A percentile compares a stretch with the other conserved stretches of the same genome.
Conservation (phyloP, 202 grass and related monocot species). For the Schoenoplectus triqueter region DNA sequence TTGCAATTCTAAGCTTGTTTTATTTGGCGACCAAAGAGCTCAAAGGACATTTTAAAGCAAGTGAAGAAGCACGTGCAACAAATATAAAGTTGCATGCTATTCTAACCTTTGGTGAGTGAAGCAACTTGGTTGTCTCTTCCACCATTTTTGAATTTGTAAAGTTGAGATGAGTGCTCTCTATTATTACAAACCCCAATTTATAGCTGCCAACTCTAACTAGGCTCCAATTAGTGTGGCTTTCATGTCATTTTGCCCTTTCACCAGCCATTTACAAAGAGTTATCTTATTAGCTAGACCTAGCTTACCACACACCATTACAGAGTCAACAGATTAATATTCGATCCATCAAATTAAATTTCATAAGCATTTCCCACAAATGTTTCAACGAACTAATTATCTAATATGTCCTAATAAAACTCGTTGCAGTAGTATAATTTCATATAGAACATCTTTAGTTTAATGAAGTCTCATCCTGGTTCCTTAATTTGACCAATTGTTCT, state of each 20-base stretch:
- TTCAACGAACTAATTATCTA: not conserved
- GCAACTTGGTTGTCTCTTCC: slow-evolving; percentile 37
- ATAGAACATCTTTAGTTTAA: not conserved
- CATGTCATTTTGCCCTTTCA: slow-evolving; percentile 38
- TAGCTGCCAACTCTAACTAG: slow-evolving; percentile 20
- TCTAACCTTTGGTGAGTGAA: slow-evolving; percentile 39
- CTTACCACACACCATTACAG: slow-evolving; percentile 10
- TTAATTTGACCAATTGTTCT: not conserved
- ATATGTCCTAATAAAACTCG: not conserved
- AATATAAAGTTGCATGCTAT: slow-evolving; percentile 26
- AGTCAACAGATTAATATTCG: not conserved
- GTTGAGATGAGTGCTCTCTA: slow-evolving; percentile 30
- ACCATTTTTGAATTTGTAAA: slow-evolving; percentile 25
- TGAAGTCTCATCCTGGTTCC: not conserved
- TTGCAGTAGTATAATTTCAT: not conserved
- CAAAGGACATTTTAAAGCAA: slow-evolving; percentile 4
- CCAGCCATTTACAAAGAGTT: slow-evolving; percentile 34
- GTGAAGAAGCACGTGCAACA: slow-evolving; percentile 24
- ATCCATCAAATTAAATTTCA: not conserved
- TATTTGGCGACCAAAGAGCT: slow-evolving; percentile 10
- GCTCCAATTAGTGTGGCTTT: slow-evolving; percentile 32
- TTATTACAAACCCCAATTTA: slow-evolving; percentile 34
- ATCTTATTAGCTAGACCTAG: slow-evolving; percentile 34
- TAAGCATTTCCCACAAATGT: not conserved
- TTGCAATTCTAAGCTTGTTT: slow-evolving; percentile 25